Evolutionary conservation across 2,329 filamentous ascomycete genomes (phyloP).

Genomic region (Lasiodiplodia gonubiensis): DNA sequence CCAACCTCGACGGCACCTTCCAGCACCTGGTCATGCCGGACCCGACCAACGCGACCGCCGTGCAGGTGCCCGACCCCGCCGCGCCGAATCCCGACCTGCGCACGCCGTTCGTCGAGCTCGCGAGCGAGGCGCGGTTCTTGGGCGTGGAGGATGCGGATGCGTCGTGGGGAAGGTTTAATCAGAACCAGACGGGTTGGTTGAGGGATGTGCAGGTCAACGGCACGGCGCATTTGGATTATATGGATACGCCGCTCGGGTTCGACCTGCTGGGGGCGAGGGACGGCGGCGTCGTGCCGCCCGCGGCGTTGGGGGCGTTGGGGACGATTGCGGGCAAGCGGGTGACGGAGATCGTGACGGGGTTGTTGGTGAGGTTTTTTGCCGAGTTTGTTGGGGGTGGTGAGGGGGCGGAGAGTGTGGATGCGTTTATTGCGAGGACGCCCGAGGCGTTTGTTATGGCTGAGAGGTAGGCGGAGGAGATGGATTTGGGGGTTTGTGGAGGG

Average conservation of each 20-base stretch:
- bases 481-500: too few species aligned
- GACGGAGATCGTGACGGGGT: not conserved
- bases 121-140: slow-evolving; percentile 29
- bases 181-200: slow-evolving; percentile 35
- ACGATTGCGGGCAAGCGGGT: not conserved
- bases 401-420: not conserved
- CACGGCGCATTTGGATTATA: slow-evolving; percentile 34
- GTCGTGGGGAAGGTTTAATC: slow-evolving; percentile 33
- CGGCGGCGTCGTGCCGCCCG: slow-evolving; percentile 22
- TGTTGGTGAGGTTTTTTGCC: not conserved
- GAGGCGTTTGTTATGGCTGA: not conserved
- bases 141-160: not conserved
- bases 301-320: not conserved
- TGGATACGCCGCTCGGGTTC: slow-evolving; percentile 36
- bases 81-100: slow-evolving; percentile 29
- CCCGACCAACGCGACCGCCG: slow-evolving; percentile 33
- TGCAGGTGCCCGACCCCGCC: not conserved
- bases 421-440: not conserved
- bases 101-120: slow-evolving; percentile 35
- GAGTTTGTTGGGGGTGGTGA: not conserved
- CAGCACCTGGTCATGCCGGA: slow-evolving; percentile 11
- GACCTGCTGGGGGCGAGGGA: slow-evolving; percentile 35
- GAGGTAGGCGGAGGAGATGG: too few species aligned
- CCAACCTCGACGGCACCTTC: slow-evolving; percentile 35
- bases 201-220: slow-evolving; percentile 36